These are phyloP conservation scores for Orbilia quercus DNA, from an alignment of 2,329 filamentous ascomycete genomes.

Conservation along the genomic window DNA sequence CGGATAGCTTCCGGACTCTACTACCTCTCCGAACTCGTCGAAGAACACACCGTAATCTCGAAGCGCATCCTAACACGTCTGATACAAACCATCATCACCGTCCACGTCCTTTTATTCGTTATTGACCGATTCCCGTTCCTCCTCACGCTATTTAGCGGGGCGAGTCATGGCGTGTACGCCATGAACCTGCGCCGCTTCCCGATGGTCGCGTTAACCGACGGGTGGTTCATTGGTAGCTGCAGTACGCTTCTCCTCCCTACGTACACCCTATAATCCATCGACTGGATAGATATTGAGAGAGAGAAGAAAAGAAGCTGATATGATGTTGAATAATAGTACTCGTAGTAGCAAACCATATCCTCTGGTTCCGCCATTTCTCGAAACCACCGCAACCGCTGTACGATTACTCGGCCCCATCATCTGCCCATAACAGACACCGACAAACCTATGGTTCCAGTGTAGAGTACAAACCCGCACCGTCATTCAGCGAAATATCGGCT, in stretches of 20 bases:
- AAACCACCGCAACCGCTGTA: constrained; percentile 70
- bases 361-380: constrained; percentile 96
- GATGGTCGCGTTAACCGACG: constrained; percentile 59
- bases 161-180: constrained; percentile 84
- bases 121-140: constrained; percentile 86
- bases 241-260: constrained; percentile 66
- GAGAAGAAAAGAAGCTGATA: constrained; percentile 11
- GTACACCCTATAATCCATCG: too few species aligned
- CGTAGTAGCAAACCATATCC: constrained; percentile 88
- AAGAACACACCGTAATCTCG: constrained; percentile 93
- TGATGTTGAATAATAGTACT: constrained; percentile 68
- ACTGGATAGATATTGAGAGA: too few species aligned
- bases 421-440: constrained; percentile 65
- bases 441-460: constrained; percentile 61
- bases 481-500: constrained; percentile 92
- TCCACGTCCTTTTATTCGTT: constrained; percentile 79
- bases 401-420: constrained; percentile 72
- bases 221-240: constrained; percentile 47
- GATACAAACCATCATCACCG: constrained; percentile 81
- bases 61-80: constrained; percentile 86
- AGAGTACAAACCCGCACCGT: constrained; percentile 71
- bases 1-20: constrained; percentile 88
- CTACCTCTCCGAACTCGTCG: constrained; percentile 96
- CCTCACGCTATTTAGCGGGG: constrained; percentile 78
- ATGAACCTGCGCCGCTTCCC: constrained; percentile 83